Evolutionary conservation across 2,329 filamentous ascomycete species (phyloP).

Genomic region (Penicillium sumatraense): DNA sequence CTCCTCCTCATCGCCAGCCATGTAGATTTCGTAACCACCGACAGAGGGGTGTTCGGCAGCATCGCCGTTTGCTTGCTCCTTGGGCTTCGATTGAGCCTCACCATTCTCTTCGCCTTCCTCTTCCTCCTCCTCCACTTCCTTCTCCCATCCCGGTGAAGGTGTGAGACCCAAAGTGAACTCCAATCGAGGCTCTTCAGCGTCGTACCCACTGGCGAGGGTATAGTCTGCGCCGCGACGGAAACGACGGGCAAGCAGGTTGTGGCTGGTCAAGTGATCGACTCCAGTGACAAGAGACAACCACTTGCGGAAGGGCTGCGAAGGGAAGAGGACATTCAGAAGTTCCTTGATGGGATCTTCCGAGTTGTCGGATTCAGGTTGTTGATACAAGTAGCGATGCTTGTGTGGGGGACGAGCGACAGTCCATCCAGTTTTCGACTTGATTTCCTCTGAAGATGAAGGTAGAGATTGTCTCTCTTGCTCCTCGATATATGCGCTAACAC

Average conservation of each 20-base stretch:
- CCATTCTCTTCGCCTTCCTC: conserved; percentile 48
- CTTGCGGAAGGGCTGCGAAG: conserved; percentile 82
- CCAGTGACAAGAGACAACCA: conserved; percentile 87
- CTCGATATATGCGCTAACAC: conserved; percentile 73
- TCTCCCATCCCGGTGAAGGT: conserved; percentile 83
- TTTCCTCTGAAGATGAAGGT: conserved; percentile 53
- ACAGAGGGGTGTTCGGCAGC: conserved; percentile 43
- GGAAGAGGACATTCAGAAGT: conserved; percentile 79
- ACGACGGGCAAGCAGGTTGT: conserved; percentile 79
- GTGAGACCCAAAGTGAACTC: conserved; percentile 89
- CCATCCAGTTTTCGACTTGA: conserved; percentile 67
- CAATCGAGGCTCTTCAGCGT: conserved; percentile 70
- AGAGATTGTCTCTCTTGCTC: conserved; percentile 61
- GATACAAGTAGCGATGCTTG: conserved; percentile 91
- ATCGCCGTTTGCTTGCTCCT: conserved; percentile 35
- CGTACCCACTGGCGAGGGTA: conserved; percentile 86
- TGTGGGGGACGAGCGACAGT: conserved; percentile 84
- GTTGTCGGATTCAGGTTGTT: conserved; percentile 55
- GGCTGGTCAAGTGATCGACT: conserved; percentile 66
- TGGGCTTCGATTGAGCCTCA: conserved; percentile 36
- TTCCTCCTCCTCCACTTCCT: conserved; percentile 63
- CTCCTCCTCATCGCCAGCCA: conserved; percentile 77
- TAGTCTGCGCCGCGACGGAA: conserved; percentile 91
- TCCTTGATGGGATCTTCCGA: conserved; percentile 66
- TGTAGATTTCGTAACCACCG: conserved; percentile 73